Evolutionary conservation across 441 rosid species (phyloP).

Genomic region (Populus tomentosa): DNA sequence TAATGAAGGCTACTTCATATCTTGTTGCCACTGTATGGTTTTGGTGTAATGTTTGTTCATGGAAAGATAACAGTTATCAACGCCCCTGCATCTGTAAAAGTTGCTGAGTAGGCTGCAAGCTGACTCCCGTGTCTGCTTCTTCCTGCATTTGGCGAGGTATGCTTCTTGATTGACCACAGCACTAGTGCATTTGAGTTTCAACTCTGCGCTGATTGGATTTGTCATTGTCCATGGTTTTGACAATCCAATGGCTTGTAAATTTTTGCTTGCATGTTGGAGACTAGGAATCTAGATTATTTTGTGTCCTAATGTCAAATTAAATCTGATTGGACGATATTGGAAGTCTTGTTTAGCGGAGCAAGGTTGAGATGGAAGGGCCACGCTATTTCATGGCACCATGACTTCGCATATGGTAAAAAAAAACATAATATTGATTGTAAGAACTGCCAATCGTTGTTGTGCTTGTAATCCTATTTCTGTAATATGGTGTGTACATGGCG

Average conservation of each 20-base stretch:
- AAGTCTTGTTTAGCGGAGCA: not conserved
- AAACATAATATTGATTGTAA: not conserved
- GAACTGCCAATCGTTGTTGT: not conserved
- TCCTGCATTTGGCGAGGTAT: conserved; percentile 14
- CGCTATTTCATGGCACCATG: not conserved
- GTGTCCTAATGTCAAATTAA: conserved; percentile 3
- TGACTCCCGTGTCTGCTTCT: conserved; percentile 6
- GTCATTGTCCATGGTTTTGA: not conserved
- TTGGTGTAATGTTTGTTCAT: conserved; percentile 18
- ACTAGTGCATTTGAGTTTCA: conserved; percentile 9
- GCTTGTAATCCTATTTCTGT: conserved; percentile 7
- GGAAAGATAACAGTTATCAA: conserved; percentile 13
- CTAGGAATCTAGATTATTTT: conserved; percentile 8
- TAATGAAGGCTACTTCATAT: conserved; percentile 9
- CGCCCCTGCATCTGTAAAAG: conserved; percentile 16
- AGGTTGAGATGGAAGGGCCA: conserved; percentile 1
- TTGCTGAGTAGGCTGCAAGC: conserved; percentile 9
- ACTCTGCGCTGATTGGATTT: conserved; percentile 18
- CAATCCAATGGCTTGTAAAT: conserved; percentile 22
- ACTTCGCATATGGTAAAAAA: not conserved
- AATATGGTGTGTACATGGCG: not conserved
- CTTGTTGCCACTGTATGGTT: conserved; percentile 12
- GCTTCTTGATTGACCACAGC: conserved; percentile 12
- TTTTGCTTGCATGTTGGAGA: conserved; percentile 17
- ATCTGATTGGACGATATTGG: conserved; percentile 5